These are phyloP conservation scores for Waltergamsia citrina DNA, from an alignment of 2,329 filamentous ascomycete genomes.

Conservation along the genomic window DNA sequence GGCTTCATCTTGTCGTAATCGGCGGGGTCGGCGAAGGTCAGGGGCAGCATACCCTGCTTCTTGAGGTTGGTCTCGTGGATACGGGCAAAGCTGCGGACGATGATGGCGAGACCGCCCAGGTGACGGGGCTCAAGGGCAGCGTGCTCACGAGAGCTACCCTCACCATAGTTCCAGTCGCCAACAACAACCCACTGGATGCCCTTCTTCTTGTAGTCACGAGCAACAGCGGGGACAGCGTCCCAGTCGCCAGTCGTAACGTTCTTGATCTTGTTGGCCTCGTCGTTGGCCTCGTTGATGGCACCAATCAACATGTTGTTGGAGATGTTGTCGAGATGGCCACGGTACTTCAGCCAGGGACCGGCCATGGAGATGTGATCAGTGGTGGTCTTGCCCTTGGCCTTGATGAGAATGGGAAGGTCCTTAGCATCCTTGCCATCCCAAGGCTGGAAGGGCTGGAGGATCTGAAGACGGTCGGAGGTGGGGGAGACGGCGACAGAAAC, in stretches of 20 bases:
- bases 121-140: constrained; percentile 96
- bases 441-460: constrained; percentile 73
- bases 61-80: constrained; percentile 99
- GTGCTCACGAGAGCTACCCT: constrained; percentile 96
- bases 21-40: constrained; percentile 88
- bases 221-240: constrained; percentile 84
- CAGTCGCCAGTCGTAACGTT: constrained; percentile 79
- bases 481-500: constrained; percentile 80
- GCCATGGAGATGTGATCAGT: constrained; percentile 98
- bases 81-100: constrained; percentile 91
- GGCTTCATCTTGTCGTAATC: constrained; percentile 97
- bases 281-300: constrained; percentile 92
- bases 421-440: constrained; percentile 90
- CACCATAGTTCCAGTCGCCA: constrained; percentile 99
- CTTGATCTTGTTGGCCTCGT: constrained; percentile 94
- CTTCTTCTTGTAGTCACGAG: constrained; percentile 97
- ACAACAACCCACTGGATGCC: constrained; percentile 95
- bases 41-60: constrained; percentile 99
- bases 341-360: constrained; percentile 96
- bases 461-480: constrained; percentile 85
- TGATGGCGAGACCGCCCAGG: constrained; percentile 93
- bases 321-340: constrained; percentile 98
- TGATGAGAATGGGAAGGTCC: constrained; percentile 88
- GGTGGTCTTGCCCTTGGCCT: constrained; percentile 91
- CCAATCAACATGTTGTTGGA: constrained; percentile 99